Evolutionary conservation across 345 rosid species (phyloP), one percentile per base, ranked within the genome.

Genomic region (Viola odorata): DNA sequence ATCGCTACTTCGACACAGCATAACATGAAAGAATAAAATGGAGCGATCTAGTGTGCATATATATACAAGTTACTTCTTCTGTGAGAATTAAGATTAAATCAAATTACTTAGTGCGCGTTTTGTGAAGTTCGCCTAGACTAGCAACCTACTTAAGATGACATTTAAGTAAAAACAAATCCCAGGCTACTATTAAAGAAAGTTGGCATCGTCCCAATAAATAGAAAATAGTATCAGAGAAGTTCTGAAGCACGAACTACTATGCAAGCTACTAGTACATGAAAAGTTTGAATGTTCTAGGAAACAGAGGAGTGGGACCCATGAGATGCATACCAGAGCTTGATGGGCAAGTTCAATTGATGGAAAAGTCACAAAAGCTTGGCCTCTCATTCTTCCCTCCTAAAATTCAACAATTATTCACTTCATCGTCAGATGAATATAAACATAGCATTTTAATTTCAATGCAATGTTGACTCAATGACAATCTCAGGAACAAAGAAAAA

Each of bases 381-480:
- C 97, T 75, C 95, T 84, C 97, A 92, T 90, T 71, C 97, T 81
- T 68, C 97, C 96, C 77, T 90, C 99, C 99, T 92, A 83, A 44
- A 77, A 67, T 63, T 14, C 51, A 67, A 42, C 44, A 15, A 13
- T 54, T n/a, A 6, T 17, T 44, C 51, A 40, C 49, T 58, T 58
- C 12, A 68, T 8, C 14, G 6, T 69, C 38, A 51, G 44, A 58
- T 53, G 15, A 12, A 49, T 57, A 60, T 14, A 55, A 59, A 7
- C 3, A 32, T n/a, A 65, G 8, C 12, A 7, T 23, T 50, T 61
- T 16, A 50, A 50, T 15, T 49, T 61, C 3, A 23, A 52, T 5
- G 37, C 54, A 60, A 38, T 13, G 41, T 60, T 8, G 37, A 48
- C 14, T 23, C 32, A 23, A 23, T 23, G 32, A 23, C 32, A 23